Evolutionary conservation across 176 grass and related monocot species (phyloP).

Genomic region (sorghum (Sorghum bicolor)): Sorghum_bicolor_NCBIv3 NC_012872.2:5393001-5393500

Average conservation of each 20-base stretch:
- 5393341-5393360: not conserved
- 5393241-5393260: no score
- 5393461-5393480: not conserved
- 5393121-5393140: constrained; percentile 51
- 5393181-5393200: not conserved
- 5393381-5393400: not conserved
- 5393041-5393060: constrained; percentile 60
- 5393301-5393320: not conserved
- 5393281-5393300: constrained; percentile 13
- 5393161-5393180: not conserved
- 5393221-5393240: constrained; percentile 31
- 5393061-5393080: constrained; percentile 62
- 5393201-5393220: not conserved
- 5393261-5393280: constrained; percentile 20
- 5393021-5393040: constrained; percentile 42
- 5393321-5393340: constrained; percentile 13
- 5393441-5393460: not conserved
- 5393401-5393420: not conserved
- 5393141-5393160: constrained; percentile 22
- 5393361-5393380: constrained; percentile 28
- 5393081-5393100: constrained; percentile 64
- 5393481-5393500: not conserved
- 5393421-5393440: not conserved
- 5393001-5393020: constrained; percentile 23
- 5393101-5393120: constrained; percentile 43